Conservation (phyloP, 192 early-diverging fungal genomes). For the Coemansia sp. region DNA sequence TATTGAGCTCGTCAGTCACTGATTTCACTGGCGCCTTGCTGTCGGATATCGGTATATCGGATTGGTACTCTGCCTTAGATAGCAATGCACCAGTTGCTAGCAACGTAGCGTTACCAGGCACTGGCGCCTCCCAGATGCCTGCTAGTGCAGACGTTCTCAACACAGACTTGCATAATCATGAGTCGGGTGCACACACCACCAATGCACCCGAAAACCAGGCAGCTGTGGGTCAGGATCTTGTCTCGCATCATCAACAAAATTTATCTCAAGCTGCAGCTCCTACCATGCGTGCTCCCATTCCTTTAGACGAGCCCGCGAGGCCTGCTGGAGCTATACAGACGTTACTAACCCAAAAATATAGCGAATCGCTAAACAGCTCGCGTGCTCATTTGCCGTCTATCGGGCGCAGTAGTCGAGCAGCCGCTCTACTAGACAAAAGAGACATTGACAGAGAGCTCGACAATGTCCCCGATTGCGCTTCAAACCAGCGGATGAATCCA, state of each 20-base stretch:
- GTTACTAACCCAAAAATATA: slow-evolving; percentile 31
- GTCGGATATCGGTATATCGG: slow-evolving; percentile 11
- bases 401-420: slow-evolving; percentile 4
- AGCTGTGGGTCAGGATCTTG: too few relatives aligned
- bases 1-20: slow-evolving; percentile 18
- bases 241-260: too few relatives aligned
- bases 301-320: not conserved
- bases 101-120: too few relatives aligned
- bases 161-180: too few relatives aligned
- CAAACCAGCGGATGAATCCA: not conserved
- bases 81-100: too few relatives aligned
- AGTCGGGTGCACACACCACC: too few relatives aligned
- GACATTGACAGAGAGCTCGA: slow-evolving; percentile 3
- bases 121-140: too few relatives aligned
- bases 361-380: slow-evolving; percentile 37
- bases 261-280: too few relatives aligned
- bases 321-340: slow-evolving; percentile 19
- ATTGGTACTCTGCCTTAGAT: slow-evolving; percentile 3
- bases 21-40: slow-evolving; percentile 31
- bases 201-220: too few relatives aligned
- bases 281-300: too few relatives aligned
- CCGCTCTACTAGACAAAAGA: slow-evolving; percentile 11
- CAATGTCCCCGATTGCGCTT: not conserved
- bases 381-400: slow-evolving; percentile 12
- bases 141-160: too few relatives aligned